Base-by-base conservation (phyloP, 345 rosid species). In the Linum lewisii region DNA sequence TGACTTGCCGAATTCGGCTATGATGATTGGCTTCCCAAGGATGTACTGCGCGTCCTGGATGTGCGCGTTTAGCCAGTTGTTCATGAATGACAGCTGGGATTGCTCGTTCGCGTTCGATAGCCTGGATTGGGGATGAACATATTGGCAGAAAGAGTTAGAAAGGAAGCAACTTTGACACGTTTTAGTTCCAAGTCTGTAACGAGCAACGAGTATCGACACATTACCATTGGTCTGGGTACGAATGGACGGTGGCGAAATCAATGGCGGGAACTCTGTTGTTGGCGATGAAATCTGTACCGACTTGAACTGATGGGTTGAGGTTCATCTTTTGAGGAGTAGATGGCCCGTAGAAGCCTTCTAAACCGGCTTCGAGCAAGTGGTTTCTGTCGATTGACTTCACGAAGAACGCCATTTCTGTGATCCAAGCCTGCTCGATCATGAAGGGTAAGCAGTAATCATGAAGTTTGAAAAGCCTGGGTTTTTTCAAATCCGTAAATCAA, bases 51-150 rank as follows among this genome's bases (percentile, higher is more conserved):
- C 70, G 44, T 71, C 75, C 24, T 44, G 67, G 51, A 71, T 66
- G 57, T 71, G 75, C 1, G 60, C 51, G 32, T 58, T 54, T 11
- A 71, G 75, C 75, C 75, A 71, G 57, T 71, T 66, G 67, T 61
- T 71, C 38, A 60, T 24, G 63, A 71, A 71, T 7, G 60, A 29
- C 32, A 71, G 64, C 18, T 71, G 75, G 22, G 45, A 57, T 19
- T 62, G 77, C 57, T 81, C 81, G 58, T 69, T 79, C 2, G 91
- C 73, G 65, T 59, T 78, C 16, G 79, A 50, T 57, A 86, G 68
- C 98, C 98, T 92, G 75, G 14, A 52, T 19, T 19, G 6, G 15
- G n/a, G n/a, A n/a, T 24, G 0, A 42, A 6, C 58, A 58, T 52
- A 62, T 24, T 53, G 66, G 24, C 21, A 61, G 60, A 3, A 60